Base-by-base conservation (phyloP, 2,329 filamentous ascomycete species). In the Aspergillus japonicus region DNA sequence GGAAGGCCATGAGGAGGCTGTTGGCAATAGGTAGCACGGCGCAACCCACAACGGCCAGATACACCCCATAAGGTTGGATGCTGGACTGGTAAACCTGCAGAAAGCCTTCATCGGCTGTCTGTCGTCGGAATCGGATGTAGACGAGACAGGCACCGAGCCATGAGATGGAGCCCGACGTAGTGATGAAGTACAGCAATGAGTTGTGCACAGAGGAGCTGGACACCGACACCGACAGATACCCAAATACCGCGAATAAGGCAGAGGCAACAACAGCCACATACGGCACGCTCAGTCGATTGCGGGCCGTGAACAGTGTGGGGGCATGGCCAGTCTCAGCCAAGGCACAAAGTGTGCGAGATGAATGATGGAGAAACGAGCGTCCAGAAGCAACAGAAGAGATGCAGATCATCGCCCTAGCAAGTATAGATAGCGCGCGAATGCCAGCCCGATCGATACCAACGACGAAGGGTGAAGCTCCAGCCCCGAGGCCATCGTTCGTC, bases 331-430 rank as follows among this genome's bases (percentile, higher is more conserved):
- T 83, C 39, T 86, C 79, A 31, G 88, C 86, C 35, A 91, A 80
- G 29, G 85, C 85, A 59, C 88, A 80, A 55, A 91, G 79, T 52
- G 88, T 85, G 49, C 88, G 86, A 64, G 85, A 88, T 61, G 86
- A 86, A 8, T 87, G 88, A 76, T 89, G 90, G 58, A 93, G 83
- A 75, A 91, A 90, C 14, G 89, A 89, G 77, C 89, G 91, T 64
- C 88, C 90, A 8, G 90, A 90, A 0, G 89, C 90, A 62, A 92
- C 84, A 3, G 92, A 90, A 5, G 89, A 90, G 0, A 90, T 89
- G 21, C 93, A 80, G 7, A 94, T 85, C 16, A 92, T 85, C 19
- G 85, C 86, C 70, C 92, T 93, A 79, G 92, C 87, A 68, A 92
- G 85, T 61, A 84, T 78, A 1, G 87, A 85, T 3, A 91, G 81